These are phyloP conservation scores for Penicillium pancosmium DNA, from an alignment of 495 filamentous ascomycete genomes.

Conservation along the genomic window DNA sequence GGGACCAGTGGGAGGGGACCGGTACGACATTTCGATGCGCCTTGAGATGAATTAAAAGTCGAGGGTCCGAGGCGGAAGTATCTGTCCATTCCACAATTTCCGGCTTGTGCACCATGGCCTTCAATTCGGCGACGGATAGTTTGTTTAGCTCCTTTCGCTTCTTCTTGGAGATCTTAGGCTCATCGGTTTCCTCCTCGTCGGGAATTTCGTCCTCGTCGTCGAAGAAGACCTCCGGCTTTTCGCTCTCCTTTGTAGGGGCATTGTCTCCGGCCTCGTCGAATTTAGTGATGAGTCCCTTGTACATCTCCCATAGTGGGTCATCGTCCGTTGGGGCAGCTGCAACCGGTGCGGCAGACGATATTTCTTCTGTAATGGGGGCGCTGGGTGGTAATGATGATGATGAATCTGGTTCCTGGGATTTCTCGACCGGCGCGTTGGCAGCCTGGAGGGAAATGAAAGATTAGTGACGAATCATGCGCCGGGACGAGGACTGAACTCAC, in stretches of 20 bases:
- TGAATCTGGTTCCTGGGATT: slow-evolving; percentile 1
- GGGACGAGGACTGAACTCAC: slow-evolving; percentile 22
- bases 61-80: slow-evolving; percentile 87
- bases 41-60: slow-evolving; percentile 90
- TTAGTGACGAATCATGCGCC: slow-evolving; percentile 14
- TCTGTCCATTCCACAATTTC: slow-evolving; percentile 98
- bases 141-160: slow-evolving; percentile 88
- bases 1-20: slow-evolving; percentile 88
- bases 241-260: slow-evolving; percentile 62
- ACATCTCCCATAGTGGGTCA: slow-evolving; percentile 81
- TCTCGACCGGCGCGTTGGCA: slow-evolving; percentile 6
- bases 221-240: slow-evolving; percentile 87
- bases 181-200: slow-evolving; percentile 72
- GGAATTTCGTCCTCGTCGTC: slow-evolving; percentile 88
- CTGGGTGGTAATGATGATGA: background rate
- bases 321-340: slow-evolving; percentile 56
- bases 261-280: slow-evolving; percentile 68
- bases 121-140: slow-evolving; percentile 91
- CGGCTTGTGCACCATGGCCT: slow-evolving; percentile 86
- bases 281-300: slow-evolving; percentile 74
- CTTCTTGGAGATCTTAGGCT: slow-evolving; percentile 84
- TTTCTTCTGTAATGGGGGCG: slow-evolving; percentile 1
- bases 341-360: slow-evolving; percentile 30
- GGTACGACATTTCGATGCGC: slow-evolving; percentile 94
- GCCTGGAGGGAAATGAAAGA: slow-evolving; percentile 11